Evolutionary conservation across 2,329 filamentous ascomycete species (phyloP), one percentile per base, ranked within the genome.

Genomic region (Pezizomycotina sp.): DNA sequence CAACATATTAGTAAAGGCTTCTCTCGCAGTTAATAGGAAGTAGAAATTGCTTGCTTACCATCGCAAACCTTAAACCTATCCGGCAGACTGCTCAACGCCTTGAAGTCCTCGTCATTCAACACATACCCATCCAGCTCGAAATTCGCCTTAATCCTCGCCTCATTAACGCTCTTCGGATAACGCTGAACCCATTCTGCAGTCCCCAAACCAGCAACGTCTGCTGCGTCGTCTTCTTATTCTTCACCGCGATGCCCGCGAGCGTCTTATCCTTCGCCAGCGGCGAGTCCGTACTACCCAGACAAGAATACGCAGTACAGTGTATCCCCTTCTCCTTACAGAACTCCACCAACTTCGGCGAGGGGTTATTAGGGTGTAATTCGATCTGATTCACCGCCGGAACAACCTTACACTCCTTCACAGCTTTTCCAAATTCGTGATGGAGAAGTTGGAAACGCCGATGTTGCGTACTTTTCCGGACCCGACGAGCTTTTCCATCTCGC

Each of bases 361-460:
- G 77, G 64, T 78, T 75, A 62, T 77, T 77, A 22, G 78, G 78
- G 60, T 84, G 78, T 14, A 83, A 66, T 60, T 84, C 79, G 55
- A 82, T 69, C 60, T 89, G 79, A 67, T 86, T 84, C 48, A 81
- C 78, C 12, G 77, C 75, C 9, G 65, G 66, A 7, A 62, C 58
- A 39, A 69, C 72, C 60, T 73, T 74, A 60, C 64, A 69, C 46
- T 64, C 7, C 69, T 65, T 44, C 89, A 63, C 40, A 89, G 66
- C 57, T 70, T 78, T 65, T 86, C 77, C 23, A 89, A 62, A 59
- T 89, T 79, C 57, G 63, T 70, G 56, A 84, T 80, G 46, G 67
- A 76, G 56, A 91, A 89, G 66, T 91, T 91, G 58, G 77, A 82
- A 38, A 89, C 77, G 50, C 80, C 80, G 55, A 86, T 82, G 62